phyloP scores from a whole-genome alignment of 2,329 filamentous ascomycete species.

The Exophiala sp. region DNA sequence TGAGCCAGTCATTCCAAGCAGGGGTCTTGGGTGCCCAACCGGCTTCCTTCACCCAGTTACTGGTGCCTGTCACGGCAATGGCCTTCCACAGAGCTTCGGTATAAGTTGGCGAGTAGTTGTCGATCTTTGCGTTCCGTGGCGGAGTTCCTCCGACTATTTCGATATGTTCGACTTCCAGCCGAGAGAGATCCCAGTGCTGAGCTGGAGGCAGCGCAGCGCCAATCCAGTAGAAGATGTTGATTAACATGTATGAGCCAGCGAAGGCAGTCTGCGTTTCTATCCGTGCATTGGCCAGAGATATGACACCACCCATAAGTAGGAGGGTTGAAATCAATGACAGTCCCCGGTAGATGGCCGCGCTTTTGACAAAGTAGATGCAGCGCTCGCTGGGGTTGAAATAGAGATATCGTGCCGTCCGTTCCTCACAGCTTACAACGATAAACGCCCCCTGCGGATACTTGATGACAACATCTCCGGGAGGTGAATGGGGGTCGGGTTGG shows the following conservation, averaged over 20 bases:
- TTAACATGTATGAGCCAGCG: slow-evolving; percentile 46
- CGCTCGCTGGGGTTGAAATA: slow-evolving; percentile 47
- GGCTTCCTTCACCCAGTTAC: slow-evolving; percentile 40
- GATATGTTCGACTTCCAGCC: slow-evolving; percentile 36
- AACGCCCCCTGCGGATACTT: slow-evolving; percentile 48
- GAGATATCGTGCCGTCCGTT: slow-evolving; percentile 46
- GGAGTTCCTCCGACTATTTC: slow-evolving; percentile 26
- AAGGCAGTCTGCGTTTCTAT: slow-evolving; percentile 46
- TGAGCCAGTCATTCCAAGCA: slow-evolving; percentile 41
- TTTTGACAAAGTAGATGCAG: slow-evolving; percentile 42
- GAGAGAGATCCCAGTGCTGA: slow-evolving; percentile 45
- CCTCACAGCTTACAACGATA: slow-evolving; percentile 46
- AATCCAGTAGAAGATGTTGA: slow-evolving; percentile 48
- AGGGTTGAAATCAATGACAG: slow-evolving; percentile 47
- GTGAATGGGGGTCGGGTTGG: slow-evolving; percentile 32
- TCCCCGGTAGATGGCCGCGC: slow-evolving; percentile 39
- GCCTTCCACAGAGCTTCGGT: slow-evolving; percentile 47
- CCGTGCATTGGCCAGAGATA: slow-evolving; percentile 46
- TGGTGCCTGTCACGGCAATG: slow-evolving; percentile 42
- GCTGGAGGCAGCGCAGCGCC: slow-evolving; percentile 45
- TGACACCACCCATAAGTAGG: slow-evolving; percentile 49
- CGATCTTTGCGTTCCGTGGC: slow-evolving; percentile 30
- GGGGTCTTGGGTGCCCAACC: slow-evolving; percentile 39
- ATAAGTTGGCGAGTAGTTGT: slow-evolving; percentile 35
- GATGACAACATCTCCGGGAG: slow-evolving; percentile 45